phyloP scores from a whole-genome alignment of 2,329 filamentous ascomycete genomes.

The Grosmannia clavigera region DNA sequence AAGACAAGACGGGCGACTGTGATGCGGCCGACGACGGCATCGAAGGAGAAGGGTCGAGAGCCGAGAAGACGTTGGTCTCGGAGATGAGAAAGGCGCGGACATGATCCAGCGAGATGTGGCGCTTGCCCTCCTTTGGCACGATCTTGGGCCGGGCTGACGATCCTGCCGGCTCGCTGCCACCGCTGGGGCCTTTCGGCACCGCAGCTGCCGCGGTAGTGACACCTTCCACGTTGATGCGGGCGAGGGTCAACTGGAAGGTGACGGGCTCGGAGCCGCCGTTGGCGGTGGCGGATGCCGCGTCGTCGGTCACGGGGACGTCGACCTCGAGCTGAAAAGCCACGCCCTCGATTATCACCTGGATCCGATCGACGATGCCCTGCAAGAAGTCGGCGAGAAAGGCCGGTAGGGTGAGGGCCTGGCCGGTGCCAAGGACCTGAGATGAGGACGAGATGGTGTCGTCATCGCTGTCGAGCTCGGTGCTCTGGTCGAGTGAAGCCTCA shows the following conservation, averaged over 20 bases:
- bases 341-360: conserved; percentile 52
- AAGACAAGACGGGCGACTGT: conserved; percentile 1
- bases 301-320: conserved; percentile 36
- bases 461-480: conserved; percentile 46
- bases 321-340: conserved; percentile 56
- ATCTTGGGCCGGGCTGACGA: conserved; percentile 18
- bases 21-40: conserved; percentile 45
- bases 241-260: conserved; percentile 53
- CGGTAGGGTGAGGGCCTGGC: conserved; percentile 56
- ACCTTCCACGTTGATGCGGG: conserved; percentile 54
- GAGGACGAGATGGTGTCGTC: conserved; percentile 34
- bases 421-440: conserved; percentile 43
- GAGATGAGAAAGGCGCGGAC: conserved; percentile 55
- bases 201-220: conserved; percentile 31
- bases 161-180: neutral
- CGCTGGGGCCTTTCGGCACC: neutral
- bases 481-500: conserved; percentile 28
- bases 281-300: neutral
- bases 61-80: conserved; percentile 53
- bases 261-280: conserved; percentile 33
- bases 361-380: conserved; percentile 60
- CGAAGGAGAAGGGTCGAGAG: conserved; percentile 43
- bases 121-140: conserved; percentile 48
- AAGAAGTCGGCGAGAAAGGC: conserved; percentile 59
- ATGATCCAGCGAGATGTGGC: conserved; percentile 49